Base-by-base conservation (phyloP, 2,329 filamentous ascomycete genomes). In the Aspergillus brasiliensis region DNA sequence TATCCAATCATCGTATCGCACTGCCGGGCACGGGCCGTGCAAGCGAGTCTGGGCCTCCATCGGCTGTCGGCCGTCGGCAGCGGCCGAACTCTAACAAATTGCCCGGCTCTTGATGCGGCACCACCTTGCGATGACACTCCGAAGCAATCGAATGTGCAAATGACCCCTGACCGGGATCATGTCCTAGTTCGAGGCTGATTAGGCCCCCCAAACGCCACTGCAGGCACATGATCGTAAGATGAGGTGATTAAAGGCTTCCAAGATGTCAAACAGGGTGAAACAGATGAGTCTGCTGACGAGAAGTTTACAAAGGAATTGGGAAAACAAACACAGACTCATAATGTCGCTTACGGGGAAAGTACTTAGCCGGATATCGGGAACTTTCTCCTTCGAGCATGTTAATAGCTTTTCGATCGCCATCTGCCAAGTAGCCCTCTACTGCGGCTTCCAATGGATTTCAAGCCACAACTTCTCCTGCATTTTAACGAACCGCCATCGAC, bases 31-130 rank as follows among this genome's bases (percentile, higher is more conserved):
- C 23, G 25, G 46, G 25, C 46, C 25, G 46, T 28, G 46, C 27
- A 25, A n/a, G 23, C 25, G 27, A 49, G 46, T 49, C 46, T 49
- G 25, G 46, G 25, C 46, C 46, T 8, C 11, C 46, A 28, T 49
- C 46, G 46, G 46, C 46, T 28, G 46, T 49, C 46, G 46, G 46
- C 46, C 46, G 25, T 49, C 46, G 46, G 46, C 46, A 49, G 15
- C 25, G 17, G 25, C n/a, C 23, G 46, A 49, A 49, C 46, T 49
- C 23, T 49, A 49, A 11, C 28, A 49, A 17, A 49, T 49, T 49
- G 25, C n/a, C 46, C n/a, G 31, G 31, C 31, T 27, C 23, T 21
- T 21, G 17, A 13, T 21, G 40, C 40, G 19, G 25, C 25, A 15
- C 44, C 21, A 46, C 15, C 10, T 48, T n/a, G 44, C 23, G 21